Evolutionary conservation across 164 flowering plant genomes (phyloP), one percentile per base, ranked within the genome.

Genomic region (Dillenia turbinata): DNA sequence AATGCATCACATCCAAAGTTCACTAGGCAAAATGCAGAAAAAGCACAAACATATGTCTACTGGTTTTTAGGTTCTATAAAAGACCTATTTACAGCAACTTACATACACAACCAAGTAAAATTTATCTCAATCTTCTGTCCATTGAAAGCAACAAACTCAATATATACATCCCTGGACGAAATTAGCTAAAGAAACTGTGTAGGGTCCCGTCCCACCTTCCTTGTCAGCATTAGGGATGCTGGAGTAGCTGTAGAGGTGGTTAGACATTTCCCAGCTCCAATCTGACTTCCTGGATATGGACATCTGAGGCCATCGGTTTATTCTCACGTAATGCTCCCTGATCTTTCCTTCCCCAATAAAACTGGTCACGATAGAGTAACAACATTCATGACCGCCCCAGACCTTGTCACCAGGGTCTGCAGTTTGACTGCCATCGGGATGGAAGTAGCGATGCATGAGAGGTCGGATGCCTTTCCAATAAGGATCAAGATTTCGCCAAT

Each of bases 351-450:
- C 85, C 33, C 63, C 85, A 44, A 82, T 62, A 26, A 86, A 58
- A 61, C 88, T 79, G 10, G 97, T 88, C 11, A 88, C 88, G 8
- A 82, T 72, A 0, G 78, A 79, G 63, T 75, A 91, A 48, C 74
- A 70, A 59, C 88, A 73, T 58, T 88, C 93, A 60, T 91, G 95
- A 43, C 97, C 93, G 33, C 96, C 97, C 95, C 92, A 90, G 0
- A 85, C 88, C 66, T 56, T 60, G 73, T 90, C 97, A 47, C 59
- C 79, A 44, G 76, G 79, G 65, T 88, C 91, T 56, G 91, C 93
- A 57, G 78, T 81, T 62, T 69, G 83, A 72, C 85, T 77, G 45
- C 95, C 96, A 69, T 85, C 88, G 3, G 72, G 83, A 65, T 88
- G 92, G 78, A 91, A 91, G 72, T 87, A 84, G 8, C 88, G 86